Evolutionary conservation across 805 yeast species (phyloP).

Genomic region (Yarrowia deformans): DNA sequence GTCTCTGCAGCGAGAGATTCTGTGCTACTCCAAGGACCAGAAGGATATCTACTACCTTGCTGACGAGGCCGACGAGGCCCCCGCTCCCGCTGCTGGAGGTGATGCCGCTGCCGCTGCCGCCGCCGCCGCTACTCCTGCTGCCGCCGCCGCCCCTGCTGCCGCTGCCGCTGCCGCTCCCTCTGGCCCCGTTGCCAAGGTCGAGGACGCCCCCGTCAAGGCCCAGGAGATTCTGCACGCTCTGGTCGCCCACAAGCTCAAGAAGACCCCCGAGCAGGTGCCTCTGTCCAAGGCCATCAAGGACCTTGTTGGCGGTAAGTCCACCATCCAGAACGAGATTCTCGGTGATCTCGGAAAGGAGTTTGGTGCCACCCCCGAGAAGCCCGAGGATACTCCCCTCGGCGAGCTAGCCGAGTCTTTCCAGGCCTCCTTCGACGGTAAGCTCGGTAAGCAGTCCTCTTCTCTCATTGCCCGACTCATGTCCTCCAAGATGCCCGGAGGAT

Average conservation of each 20-base stretch:
- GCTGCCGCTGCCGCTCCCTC: slow-evolving; percentile 72
- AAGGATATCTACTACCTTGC: slow-evolving; percentile 92
- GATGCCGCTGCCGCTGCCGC: slow-evolving; percentile 63
- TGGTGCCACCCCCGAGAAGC: slow-evolving; percentile 97
- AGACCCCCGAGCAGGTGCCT: slow-evolving; percentile 83
- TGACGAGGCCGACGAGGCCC: slow-evolving; percentile 50
- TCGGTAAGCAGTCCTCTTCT: slow-evolving; percentile 93
- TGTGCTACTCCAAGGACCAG: slow-evolving; percentile 94
- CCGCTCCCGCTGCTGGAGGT: slow-evolving; percentile 51
- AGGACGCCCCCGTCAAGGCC: slow-evolving; percentile 92
- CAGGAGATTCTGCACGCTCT: slow-evolving; percentile 80
- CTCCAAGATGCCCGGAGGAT: slow-evolving; percentile 99
- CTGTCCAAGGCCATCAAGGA: slow-evolving; percentile 94
- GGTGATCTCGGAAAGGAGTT: slow-evolving; percentile 99
- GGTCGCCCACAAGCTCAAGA: slow-evolving; percentile 95
- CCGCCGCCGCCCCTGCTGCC: slow-evolving; percentile 68
- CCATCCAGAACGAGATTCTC: slow-evolving; percentile 96
- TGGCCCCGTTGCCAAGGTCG: slow-evolving; percentile 82
- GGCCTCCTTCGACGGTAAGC: slow-evolving; percentile 83
- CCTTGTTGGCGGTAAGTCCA: slow-evolving; percentile 97
- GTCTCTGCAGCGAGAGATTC: slow-evolving; percentile 88
- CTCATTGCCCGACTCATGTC: slow-evolving; percentile 90
- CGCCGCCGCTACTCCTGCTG: slow-evolving; percentile 62
- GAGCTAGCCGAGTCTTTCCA: slow-evolving; percentile 97
- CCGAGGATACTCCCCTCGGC: slow-evolving; percentile 95